These are phyloP conservation scores for Flaveria ramosissima DNA, from an alignment of 129 eudicot species.

Conservation along the genomic window DNA sequence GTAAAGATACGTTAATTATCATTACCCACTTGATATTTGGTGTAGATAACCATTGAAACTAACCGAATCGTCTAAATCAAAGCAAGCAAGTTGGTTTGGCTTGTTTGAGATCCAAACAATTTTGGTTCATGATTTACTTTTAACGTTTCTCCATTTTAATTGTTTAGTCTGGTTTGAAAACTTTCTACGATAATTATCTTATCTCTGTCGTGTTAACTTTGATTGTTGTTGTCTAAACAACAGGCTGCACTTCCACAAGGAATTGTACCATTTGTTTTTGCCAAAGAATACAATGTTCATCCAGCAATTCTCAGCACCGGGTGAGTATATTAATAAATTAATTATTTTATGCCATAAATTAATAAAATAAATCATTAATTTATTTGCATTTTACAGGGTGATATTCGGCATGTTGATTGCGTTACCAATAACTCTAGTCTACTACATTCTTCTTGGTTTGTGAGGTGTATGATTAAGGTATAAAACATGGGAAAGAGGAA, in stretches of 20 bases:
- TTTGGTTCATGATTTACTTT: neutral
- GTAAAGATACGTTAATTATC: conserved; percentile 28
- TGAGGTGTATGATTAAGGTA: conserved; percentile 29
- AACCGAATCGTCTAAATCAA: neutral
- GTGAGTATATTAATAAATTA: conserved; percentile 44
- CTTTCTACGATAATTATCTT: neutral
- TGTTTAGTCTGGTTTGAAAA: neutral
- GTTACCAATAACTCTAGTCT: conserved; percentile 77
- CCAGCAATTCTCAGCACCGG: conserved; percentile 93
- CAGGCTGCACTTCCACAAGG: conserved; percentile 99
- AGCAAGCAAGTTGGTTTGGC: neutral
- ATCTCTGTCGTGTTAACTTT: neutral
- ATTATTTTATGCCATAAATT: neutral
- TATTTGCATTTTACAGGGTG: conserved; percentile 51
- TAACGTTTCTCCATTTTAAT: neutral
- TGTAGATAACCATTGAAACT: neutral
- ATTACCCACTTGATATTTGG: too few relatives aligned
- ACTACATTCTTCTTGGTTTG: conserved; percentile 86
- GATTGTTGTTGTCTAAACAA: neutral
- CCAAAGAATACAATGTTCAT: conserved; percentile 95
- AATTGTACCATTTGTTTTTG: conserved; percentile 94
- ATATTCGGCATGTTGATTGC: conserved; percentile 99
- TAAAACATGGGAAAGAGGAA: neutral
- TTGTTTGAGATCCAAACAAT: neutral
- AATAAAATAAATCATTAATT: neutral